A percentile compares a stretch with the other conserved stretches of the same genome.
phyloP scores from a whole-genome alignment of 768 basidiomycete species.

The Cyclocybe aegerita region DNA sequence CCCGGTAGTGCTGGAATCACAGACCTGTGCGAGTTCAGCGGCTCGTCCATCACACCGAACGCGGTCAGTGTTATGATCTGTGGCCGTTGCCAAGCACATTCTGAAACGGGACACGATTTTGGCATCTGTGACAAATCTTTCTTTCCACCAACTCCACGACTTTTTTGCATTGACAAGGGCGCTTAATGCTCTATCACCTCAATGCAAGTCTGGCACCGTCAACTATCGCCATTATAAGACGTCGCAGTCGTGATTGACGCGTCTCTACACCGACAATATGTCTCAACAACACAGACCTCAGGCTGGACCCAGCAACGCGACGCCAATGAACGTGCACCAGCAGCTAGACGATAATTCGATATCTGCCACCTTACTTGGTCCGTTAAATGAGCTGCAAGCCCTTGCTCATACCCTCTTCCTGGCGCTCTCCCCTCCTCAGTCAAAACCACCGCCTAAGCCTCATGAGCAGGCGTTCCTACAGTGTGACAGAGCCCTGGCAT shows the following conservation, averaged over 20 bases:
- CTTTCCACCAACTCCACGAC: too few relatives aligned
- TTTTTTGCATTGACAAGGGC: too few relatives aligned
- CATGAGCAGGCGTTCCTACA: conserved; percentile 57
- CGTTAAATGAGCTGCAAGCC: conserved; percentile 59
- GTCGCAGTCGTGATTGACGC: background rate
- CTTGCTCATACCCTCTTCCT: conserved; percentile 71
- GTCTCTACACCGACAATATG: conserved; percentile 5
- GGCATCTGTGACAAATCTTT: too few relatives aligned
- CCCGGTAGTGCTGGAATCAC: too few relatives aligned
- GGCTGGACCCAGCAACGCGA: conserved; percentile 1
- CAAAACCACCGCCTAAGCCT: conserved; percentile 62
- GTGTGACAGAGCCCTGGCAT: conserved; percentile 65
- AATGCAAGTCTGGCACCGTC: background rate
- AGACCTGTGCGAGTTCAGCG: background rate
- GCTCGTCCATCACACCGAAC: background rate
- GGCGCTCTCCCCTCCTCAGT: conserved; percentile 68
- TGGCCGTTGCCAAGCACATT: conserved; percentile 1
- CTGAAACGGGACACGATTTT: too few relatives aligned
- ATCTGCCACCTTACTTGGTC: conserved; percentile 60
- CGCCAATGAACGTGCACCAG: conserved; percentile 9
- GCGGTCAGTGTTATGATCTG: background rate
- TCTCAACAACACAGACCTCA: conserved; percentile 14
- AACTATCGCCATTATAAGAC: background rate
- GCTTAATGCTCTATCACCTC: too few relatives aligned
- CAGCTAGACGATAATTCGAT: conserved; percentile 43